A percentile compares a stretch with the other conserved stretches of the same genome.
phyloP scores from a whole-genome alignment of 306 rosid species.

The Trifolium subterraneum region DNA sequence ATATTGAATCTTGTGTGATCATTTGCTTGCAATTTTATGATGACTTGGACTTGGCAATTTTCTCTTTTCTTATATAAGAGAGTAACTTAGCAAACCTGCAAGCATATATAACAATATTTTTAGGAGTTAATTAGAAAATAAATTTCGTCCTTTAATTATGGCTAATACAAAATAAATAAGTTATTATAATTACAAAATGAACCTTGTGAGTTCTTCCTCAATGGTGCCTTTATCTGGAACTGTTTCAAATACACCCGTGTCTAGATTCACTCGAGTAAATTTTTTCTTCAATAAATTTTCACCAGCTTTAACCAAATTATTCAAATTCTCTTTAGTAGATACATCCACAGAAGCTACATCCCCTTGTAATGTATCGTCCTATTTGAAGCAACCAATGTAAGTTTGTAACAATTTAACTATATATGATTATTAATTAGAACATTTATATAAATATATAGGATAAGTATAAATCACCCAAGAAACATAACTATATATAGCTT shows the following conservation, averaged over 20 bases:
- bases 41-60: conserved; percentile 25
- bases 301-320: conserved; percentile 52
- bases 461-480: too few species aligned
- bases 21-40: conserved; percentile 13
- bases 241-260: conserved; percentile 52
- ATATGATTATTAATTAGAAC: neutral
- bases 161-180: conserved; percentile 1
- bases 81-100: conserved; percentile 59
- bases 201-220: conserved; percentile 58
- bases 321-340: conserved; percentile 51
- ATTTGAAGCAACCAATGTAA: conserved; percentile 21
- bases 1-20: neutral
- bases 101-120: conserved; percentile 7
- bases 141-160: neutral
- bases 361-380: conserved; percentile 49
- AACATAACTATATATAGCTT: too few species aligned
- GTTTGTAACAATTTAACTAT: neutral
- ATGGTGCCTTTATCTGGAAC: conserved; percentile 51
- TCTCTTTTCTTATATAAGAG: conserved; percentile 45
- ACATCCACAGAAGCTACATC: conserved; percentile 50
- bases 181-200: neutral
- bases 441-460: too few species aligned
- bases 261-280: conserved; percentile 48
- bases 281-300: conserved; percentile 41
- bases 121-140: neutral